A percentile compares a stretch with the other conserved stretches of the same genome.
phyloP scores from a whole-genome alignment of 148 eudicot species.

The Vaccinium macrocarpon region DNA sequence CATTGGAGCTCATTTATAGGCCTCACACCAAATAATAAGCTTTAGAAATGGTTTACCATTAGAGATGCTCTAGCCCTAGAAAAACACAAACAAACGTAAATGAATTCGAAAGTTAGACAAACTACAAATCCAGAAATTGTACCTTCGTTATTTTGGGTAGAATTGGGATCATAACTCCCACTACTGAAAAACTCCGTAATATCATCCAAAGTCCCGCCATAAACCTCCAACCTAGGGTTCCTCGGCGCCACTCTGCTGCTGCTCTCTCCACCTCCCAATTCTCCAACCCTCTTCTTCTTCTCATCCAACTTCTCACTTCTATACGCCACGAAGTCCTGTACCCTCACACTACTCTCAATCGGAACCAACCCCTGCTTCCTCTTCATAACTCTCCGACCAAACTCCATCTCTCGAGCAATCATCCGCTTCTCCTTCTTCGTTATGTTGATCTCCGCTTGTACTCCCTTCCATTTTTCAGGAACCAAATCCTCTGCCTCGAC shows the following conservation, averaged over 20 bases:
- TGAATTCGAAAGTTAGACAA: background rate
- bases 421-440: conserved; percentile 81
- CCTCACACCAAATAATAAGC: too few species aligned
- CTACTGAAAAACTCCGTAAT: conserved; percentile 37
- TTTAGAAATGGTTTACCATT: too few species aligned
- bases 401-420: conserved; percentile 61
- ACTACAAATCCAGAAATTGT: background rate
- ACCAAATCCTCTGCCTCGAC: conserved; percentile 52
- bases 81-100: background rate
- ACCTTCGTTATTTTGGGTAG: conserved; percentile 49
- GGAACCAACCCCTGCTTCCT: conserved; percentile 42
- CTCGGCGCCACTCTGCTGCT: background rate
- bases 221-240: conserved; percentile 9
- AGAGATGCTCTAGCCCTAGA: too few species aligned
- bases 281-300: conserved; percentile 6
- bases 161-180: conserved; percentile 52
- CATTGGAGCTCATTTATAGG: too few species aligned
- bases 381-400: conserved; percentile 49
- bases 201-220: conserved; percentile 1
- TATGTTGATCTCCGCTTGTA: conserved; percentile 59
- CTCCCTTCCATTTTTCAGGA: conserved; percentile 67
- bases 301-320: conserved; percentile 45
- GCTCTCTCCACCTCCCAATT: conserved; percentile 11
- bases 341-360: conserved; percentile 28
- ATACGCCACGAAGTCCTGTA: conserved; percentile 32